Evolutionary conservation across 169 alveolate species (phyloP).

Genomic region (Plasmodium knowlesi): DNA sequence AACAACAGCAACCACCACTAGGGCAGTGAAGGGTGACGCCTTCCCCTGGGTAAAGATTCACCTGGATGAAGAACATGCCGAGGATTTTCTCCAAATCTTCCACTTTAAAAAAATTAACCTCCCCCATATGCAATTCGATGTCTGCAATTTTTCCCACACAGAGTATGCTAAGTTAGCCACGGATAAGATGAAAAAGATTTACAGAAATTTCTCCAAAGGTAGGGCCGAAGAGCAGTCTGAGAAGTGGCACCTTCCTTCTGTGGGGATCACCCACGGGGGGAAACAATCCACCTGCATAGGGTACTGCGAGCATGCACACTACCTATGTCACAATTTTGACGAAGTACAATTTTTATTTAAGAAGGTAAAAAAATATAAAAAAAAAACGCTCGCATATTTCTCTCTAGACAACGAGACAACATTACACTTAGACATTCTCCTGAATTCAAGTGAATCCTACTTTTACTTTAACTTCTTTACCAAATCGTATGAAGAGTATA

Average conservation of each 20-base stretch:
- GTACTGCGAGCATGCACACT: conserved; percentile 6
- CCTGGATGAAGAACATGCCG: neutral
- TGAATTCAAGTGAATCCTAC: conserved; percentile 56
- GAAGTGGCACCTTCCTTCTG: neutral
- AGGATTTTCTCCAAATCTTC: conserved; percentile 35
- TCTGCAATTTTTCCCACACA: conserved; percentile 1
- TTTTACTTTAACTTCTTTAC: conserved; percentile 68
- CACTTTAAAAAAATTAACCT: conserved; percentile 22
- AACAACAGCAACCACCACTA: neutral
- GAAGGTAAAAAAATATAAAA: conserved; percentile 63
- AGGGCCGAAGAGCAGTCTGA: conserved; percentile 23
- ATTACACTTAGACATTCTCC: conserved; percentile 52
- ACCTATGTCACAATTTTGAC: conserved; percentile 34
- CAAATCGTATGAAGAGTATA: conserved; percentile 33
- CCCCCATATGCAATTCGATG: conserved; percentile 2
- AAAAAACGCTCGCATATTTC: conserved; percentile 41
- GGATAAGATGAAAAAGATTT: conserved; percentile 41
- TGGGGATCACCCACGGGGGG: neutral
- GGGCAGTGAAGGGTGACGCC: neutral
- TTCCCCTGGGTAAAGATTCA: neutral
- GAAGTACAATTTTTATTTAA: conserved; percentile 44
- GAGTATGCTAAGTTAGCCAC: conserved; percentile 20
- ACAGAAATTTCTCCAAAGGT: conserved; percentile 20
- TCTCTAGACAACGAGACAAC: conserved; percentile 67
- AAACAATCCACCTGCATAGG: neutral